Evolutionary conservation across 805 yeast species (phyloP).

Genomic region (Komagataella pastoris): DNA sequence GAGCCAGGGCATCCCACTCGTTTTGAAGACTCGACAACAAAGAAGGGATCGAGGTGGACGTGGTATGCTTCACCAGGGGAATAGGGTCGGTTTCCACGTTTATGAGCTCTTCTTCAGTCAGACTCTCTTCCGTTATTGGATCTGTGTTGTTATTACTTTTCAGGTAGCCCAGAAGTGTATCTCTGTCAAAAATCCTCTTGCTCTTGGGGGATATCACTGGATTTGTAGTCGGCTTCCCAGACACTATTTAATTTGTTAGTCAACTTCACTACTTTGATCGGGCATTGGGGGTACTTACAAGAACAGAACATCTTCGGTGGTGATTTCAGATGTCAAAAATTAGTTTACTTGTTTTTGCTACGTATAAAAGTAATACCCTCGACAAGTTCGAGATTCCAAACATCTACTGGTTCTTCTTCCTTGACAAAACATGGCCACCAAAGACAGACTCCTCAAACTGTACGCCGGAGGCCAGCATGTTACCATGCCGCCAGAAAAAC

Average conservation of each 20-base stretch:
- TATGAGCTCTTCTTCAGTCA: conserved; percentile 46
- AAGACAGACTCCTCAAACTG: conserved; percentile 33
- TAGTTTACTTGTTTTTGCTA: not conserved
- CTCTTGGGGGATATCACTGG: conserved; percentile 73
- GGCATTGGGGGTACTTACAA: not conserved
- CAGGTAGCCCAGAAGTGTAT: conserved; percentile 47
- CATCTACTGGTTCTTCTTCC: not conserved
- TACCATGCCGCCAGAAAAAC: conserved; percentile 30
- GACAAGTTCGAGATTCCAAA: not conserved
- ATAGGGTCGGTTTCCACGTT: conserved; percentile 20
- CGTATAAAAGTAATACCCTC: not conserved
- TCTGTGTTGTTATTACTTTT: conserved; percentile 48
- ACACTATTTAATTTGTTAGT: conserved; percentile 11
- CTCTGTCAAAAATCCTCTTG: conserved; percentile 56
- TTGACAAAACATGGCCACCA: not conserved
- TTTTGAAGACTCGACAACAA: conserved; percentile 64
- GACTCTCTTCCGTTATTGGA: conserved; percentile 58
- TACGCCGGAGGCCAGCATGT: conserved; percentile 38
- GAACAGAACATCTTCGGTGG: conserved; percentile 13
- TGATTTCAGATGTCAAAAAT: not conserved
- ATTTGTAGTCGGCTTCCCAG: conserved; percentile 55
- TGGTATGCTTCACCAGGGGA: conserved; percentile 22
- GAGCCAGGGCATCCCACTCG: conserved; percentile 81
- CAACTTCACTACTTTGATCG: not conserved
- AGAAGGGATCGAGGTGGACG: conserved; percentile 62